phyloP scores from a whole-genome alignment of 306 rosid genomes.

The Acacia melanoxylon region DNA sequence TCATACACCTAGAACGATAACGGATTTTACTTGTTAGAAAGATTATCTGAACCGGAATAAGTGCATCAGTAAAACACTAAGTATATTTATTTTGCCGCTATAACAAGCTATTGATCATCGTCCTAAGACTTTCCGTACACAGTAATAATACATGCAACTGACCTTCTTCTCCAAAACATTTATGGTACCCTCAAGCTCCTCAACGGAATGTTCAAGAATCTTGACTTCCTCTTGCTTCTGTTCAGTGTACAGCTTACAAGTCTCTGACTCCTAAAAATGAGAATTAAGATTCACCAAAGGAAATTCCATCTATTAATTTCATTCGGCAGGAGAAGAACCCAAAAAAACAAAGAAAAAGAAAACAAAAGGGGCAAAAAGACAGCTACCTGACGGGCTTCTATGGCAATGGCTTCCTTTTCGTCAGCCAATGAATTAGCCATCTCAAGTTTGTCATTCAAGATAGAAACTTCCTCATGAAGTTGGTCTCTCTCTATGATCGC shows the following conservation, averaged over 20 bases:
- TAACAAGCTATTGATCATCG: conserved; percentile 14
- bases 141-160: conserved; percentile 17
- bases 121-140: not conserved
- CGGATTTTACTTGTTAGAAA: conserved; percentile 6
- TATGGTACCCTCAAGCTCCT: conserved; percentile 92
- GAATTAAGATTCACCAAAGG: conserved; percentile 29
- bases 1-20: conserved; percentile 61
- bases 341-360: not conserved
- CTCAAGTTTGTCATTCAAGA: conserved; percentile 70
- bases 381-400: conserved; percentile 84
- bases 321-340: conserved; percentile 28
- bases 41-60: not conserved
- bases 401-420: conserved; percentile 87
- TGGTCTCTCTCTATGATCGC: conserved; percentile 68
- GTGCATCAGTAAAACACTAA: not conserved
- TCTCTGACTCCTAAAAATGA: conserved; percentile 71
- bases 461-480: conserved; percentile 63
- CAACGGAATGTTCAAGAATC: conserved; percentile 89
- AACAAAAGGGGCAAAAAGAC: not conserved
- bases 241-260: conserved; percentile 78
- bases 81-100: conserved; percentile 7
- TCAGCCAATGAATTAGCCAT: conserved; percentile 77
- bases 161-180: conserved; percentile 95
- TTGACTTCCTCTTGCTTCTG: conserved; percentile 95
- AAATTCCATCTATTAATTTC: conserved; percentile 20